Evolutionary conservation across 1,139 yeast species (phyloP).

Genomic region (Nakaseomyces sp.): DNA sequence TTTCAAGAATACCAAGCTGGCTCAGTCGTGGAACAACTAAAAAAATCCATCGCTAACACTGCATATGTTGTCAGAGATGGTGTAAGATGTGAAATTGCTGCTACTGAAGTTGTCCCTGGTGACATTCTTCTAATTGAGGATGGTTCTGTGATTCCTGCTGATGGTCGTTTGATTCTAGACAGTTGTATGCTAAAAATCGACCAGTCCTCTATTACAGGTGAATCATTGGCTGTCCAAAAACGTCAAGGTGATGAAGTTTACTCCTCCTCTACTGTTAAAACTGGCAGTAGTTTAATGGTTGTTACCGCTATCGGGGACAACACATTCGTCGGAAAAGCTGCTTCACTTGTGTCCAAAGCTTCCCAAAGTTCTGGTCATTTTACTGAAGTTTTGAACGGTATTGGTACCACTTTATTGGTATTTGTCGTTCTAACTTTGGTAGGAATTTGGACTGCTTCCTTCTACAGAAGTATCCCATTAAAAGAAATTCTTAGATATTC

Average conservation of each 20-base stretch:
- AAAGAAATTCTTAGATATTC: slow-evolving; percentile 87
- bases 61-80: slow-evolving; percentile 84
- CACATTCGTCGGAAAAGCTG: slow-evolving; percentile 36
- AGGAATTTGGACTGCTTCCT: slow-evolving; percentile 85
- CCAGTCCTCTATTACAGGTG: slow-evolving; percentile 97
- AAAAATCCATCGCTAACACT: slow-evolving; percentile 83
- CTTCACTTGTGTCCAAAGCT: slow-evolving; percentile 92
- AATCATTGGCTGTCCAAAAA: slow-evolving; percentile 90
- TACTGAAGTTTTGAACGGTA: slow-evolving; percentile 74
- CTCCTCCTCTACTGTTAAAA: slow-evolving; percentile 91
- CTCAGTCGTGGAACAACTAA: slow-evolving; percentile 86
- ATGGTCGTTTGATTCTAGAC: slow-evolving; percentile 84
- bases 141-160: slow-evolving; percentile 90
- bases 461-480: slow-evolving; percentile 83
- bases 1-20: slow-evolving; percentile 95
- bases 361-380: slow-evolving; percentile 89
- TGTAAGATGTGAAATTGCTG: slow-evolving; percentile 56
- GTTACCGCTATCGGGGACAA: slow-evolving; percentile 91
- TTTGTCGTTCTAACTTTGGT: slow-evolving; percentile 79
- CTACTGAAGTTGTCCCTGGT: slow-evolving; percentile 85
- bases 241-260: slow-evolving; percentile 75
- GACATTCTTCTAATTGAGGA: slow-evolving; percentile 85
- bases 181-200: slow-evolving; percentile 85
- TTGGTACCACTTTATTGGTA: slow-evolving; percentile 47
- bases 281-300: slow-evolving; percentile 92